Evolutionary conservation across 495 filamentous ascomycete species (phyloP), one percentile per base, ranked within the genome.

Genomic region (Penicillium herquei): DNA sequence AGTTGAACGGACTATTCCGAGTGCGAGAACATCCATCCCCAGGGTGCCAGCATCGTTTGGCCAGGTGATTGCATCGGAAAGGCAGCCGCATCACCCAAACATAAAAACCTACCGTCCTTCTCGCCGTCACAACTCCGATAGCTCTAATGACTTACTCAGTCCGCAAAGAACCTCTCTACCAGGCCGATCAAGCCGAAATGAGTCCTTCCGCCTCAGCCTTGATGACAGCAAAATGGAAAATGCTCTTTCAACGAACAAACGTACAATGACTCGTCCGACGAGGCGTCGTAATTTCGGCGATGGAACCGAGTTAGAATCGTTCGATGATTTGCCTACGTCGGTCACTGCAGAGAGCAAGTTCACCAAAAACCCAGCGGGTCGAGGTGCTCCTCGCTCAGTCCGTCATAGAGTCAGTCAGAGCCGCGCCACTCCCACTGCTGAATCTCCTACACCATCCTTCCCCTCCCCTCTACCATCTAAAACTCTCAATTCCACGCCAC

Each of bases 311-410:
- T 74, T 98, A 31, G 93, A 97, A 55, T 83, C 81, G 11, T 98
- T 98, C 68, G 94, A 98, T 62, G 94, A 98, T 72, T 75, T 98
- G 47, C 95, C 95, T 11, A 98, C 91, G 1, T 96, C 91, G 30
- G 86, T 80, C 4, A 82, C 87, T 40, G 83, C 84, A 14, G 94
- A 98, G 67, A 88, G 83, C 51, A 87, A 83, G 64, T 98, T 84
- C 59, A 75, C 91, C 49, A 92, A 92, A 68, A 85, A 88, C 61
- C 92, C 94, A 6, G 72, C 87, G 45, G 84, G 79, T 43, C 81
- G 83, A 62, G 87, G 88, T 17, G 84, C 84, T 33, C 89, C 87
- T 39, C 83, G 84, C 57, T 81, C 83, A 40, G 65, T 84, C 49
- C 80, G 84, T 48, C 84, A 75, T 65, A 83, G 81, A 65, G 65